Conservation (phyloP, 441 rosid genomes). For the Euphorbia schlechtendalii region DNA sequence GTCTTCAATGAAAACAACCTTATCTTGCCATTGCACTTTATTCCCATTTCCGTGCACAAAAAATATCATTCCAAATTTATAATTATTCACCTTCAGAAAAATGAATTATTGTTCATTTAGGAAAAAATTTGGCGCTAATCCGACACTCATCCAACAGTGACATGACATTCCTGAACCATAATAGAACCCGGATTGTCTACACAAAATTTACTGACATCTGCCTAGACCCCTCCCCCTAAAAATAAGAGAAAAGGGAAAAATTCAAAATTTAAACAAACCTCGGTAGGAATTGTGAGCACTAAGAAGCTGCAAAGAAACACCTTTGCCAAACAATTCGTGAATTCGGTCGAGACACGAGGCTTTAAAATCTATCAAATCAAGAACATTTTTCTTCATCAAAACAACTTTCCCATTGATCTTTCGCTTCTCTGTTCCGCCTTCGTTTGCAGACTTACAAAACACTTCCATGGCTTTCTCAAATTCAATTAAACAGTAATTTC, state of each 20-base stretch:
- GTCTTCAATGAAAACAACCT: conserved; percentile 65
- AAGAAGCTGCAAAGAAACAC: conserved; percentile 53
- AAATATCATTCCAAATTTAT: too few relatives aligned
- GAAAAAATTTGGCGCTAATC: too few relatives aligned
- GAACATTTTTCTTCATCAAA: conserved; percentile 57
- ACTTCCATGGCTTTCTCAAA: conserved; percentile 21
- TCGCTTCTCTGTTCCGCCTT: conserved; percentile 11
- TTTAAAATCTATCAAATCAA: conserved; percentile 42
- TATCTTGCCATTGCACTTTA: conserved; percentile 65
- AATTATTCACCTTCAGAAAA: too few relatives aligned
- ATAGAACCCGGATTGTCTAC: too few relatives aligned
- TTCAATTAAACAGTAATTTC: not conserved
- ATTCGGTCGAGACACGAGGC: conserved; percentile 45
- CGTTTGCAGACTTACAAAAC: conserved; percentile 20
- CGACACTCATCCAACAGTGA: too few relatives aligned
- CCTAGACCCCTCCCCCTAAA: not conserved
- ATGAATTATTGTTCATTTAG: too few relatives aligned
- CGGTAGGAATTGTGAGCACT: conserved; percentile 37
- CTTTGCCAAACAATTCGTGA: conserved; percentile 45
- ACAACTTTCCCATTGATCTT: conserved; percentile 43
- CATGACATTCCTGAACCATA: not conserved
- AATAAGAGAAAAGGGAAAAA: not conserved
- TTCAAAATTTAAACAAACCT: conserved; percentile 20
- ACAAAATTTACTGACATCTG: not conserved
- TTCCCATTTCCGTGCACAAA: conserved; percentile 31